Evolutionary conservation across 345 rosid species (phyloP).

Genomic region (Syzygium aromaticum): DNA sequence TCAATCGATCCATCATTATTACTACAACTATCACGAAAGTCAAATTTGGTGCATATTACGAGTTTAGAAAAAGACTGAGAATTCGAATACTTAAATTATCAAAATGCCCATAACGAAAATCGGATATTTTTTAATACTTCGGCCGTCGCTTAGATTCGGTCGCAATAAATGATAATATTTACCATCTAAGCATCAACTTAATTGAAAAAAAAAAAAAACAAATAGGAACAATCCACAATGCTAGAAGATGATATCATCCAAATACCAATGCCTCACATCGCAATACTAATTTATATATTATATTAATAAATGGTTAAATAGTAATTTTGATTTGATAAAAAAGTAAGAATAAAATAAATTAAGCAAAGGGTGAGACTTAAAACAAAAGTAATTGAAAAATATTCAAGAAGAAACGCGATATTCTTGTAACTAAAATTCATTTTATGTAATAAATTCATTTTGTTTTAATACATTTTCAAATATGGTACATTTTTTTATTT

Average conservation of each 20-base stretch:
- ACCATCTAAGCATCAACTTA: neutral
- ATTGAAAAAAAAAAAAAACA: neutral
- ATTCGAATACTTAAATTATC: neutral
- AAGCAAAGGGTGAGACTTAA: neutral
- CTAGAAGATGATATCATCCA: neutral
- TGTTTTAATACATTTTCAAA: neutral
- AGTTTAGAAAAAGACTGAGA: neutral
- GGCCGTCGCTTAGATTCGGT: neutral
- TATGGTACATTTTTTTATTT: neutral
- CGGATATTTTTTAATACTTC: neutral
- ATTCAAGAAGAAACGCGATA: neutral
- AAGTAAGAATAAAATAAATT: neutral
- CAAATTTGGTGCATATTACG: neutral
- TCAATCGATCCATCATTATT: neutral
- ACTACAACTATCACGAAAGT: neutral
- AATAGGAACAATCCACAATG: neutral
- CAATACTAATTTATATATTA: neutral
- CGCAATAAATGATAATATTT: neutral
- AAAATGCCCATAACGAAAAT: neutral
- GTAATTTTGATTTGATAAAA: neutral
- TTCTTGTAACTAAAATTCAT: neutral
- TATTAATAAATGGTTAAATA: neutral
- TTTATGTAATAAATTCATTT: neutral
- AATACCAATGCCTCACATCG: neutral
- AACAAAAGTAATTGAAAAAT: neutral